phyloP scores from a whole-genome alignment of 768 basidiomycete species.

The Leccinellum rugosiceps region DNA sequence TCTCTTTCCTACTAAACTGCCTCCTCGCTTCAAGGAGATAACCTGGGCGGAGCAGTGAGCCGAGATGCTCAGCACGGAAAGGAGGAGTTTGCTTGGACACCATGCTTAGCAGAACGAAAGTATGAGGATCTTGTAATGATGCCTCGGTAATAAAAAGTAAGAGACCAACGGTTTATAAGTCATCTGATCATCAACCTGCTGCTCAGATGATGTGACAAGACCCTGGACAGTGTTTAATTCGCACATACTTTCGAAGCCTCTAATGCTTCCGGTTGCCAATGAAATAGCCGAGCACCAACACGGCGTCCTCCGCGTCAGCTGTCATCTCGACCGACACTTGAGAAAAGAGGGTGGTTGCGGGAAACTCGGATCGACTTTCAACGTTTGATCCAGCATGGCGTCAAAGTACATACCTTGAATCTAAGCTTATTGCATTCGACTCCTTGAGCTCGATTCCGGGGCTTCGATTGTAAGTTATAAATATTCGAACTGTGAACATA shows the following conservation, averaged over 20 bases:
- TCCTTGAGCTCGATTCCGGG: too few relatives aligned
- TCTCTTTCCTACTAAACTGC: conserved; percentile 33
- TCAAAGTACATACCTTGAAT: too few relatives aligned
- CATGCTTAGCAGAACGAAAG: conserved; percentile 7
- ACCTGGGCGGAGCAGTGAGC: conserved; percentile 42
- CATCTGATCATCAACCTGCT: background rate
- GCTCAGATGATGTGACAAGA: background rate
- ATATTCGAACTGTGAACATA: too few relatives aligned
- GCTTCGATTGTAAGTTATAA: too few relatives aligned
- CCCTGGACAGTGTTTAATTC: too few relatives aligned
- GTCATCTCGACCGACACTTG: too few relatives aligned
- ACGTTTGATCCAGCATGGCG: too few relatives aligned
- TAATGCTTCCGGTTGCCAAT: too few relatives aligned
- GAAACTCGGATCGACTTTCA: too few relatives aligned
- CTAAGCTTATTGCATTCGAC: too few relatives aligned
- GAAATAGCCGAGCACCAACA: background rate
- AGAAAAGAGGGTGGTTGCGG: too few relatives aligned
- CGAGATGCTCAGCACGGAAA: conserved; percentile 46
- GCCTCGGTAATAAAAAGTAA: background rate
- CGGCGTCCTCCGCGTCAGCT: background rate
- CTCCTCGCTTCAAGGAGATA: conserved; percentile 37
- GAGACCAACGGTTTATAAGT: background rate
- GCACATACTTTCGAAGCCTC: too few relatives aligned
- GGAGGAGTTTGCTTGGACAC: conserved; percentile 32
- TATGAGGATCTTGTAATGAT: background rate